Evolutionary conservation across 1,284 basidiomycete genomes (phyloP).

Genomic region (Ganoderma leucocontextum): DNA sequence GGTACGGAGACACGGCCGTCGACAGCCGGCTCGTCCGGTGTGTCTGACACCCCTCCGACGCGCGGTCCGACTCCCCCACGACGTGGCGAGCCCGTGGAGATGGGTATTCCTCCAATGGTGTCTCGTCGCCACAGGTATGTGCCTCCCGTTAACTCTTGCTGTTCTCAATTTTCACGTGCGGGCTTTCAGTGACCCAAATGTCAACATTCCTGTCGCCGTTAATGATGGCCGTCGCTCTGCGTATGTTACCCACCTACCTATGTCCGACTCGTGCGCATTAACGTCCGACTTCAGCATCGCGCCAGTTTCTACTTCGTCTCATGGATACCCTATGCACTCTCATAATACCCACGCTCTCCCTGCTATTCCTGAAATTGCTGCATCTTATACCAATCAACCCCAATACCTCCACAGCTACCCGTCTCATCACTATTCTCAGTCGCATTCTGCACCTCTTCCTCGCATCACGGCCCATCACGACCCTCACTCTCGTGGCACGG

Average conservation of each 20-base stretch:
- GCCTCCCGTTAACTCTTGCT: background rate
- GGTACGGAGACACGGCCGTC: conserved; percentile 61
- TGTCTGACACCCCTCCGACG: conserved; percentile 72
- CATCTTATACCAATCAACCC: conserved; percentile 42
- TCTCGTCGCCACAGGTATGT: conserved; percentile 62
- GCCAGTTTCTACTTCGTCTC: conserved; percentile 31
- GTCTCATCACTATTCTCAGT: conserved; percentile 57
- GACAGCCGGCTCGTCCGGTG: conserved; percentile 67
- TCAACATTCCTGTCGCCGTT: conserved; percentile 31
- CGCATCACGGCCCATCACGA: conserved; percentile 38
- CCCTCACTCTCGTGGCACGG: conserved; percentile 33
- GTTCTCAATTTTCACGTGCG: conserved; percentile 15
- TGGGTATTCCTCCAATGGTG: conserved; percentile 57
- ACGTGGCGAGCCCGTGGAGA: conserved; percentile 54
- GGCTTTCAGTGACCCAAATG: conserved; percentile 32
- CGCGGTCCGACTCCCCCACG: conserved; percentile 68
- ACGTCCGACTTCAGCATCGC: conserved; percentile 22
- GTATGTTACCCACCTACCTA: conserved; percentile 46
- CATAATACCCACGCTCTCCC: conserved; percentile 54
- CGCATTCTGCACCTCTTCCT: conserved; percentile 36
- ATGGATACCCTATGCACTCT: conserved; percentile 44
- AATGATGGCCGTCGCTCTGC: conserved; percentile 52
- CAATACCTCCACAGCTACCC: conserved; percentile 50
- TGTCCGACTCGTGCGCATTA: conserved; percentile 15
- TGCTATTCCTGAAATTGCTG: conserved; percentile 64